Conservation (phyloP, 2,329 filamentous ascomycete genomes). For the Aschersonia sp. region DNA sequence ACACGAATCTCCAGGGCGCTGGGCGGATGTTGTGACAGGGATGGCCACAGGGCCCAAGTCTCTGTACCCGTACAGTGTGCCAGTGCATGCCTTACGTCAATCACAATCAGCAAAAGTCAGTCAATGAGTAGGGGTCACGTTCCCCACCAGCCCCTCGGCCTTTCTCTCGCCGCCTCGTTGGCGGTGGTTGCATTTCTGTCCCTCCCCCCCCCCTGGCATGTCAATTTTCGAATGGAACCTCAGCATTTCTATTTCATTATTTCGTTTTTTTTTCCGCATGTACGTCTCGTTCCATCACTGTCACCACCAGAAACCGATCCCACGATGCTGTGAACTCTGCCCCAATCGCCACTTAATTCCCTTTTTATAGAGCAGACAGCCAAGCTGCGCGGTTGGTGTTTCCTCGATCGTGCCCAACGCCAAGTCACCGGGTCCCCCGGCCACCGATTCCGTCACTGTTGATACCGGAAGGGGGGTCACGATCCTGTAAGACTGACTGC, state of each 20-base stretch:
- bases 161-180: not conserved
- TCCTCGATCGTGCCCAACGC: no score
- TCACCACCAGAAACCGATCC: not conserved
- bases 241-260: not conserved
- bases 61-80: not conserved
- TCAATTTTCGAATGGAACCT: not conserved
- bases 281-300: not conserved
- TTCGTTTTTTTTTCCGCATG: not conserved
- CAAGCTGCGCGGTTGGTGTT: no score
- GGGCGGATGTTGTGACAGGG: not conserved
- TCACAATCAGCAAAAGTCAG: not conserved
- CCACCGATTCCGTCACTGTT: no score
- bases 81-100: not conserved
- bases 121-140: not conserved
- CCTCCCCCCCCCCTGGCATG: not conserved
- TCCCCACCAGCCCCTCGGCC: not conserved
- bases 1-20: no score
- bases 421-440: no score
- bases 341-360: not conserved
- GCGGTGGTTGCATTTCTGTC: not conserved
- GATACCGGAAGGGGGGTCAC: not conserved
- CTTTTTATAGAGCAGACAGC: not conserved
- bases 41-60: not conserved
- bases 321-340: not conserved
- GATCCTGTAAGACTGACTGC: not conserved